These are phyloP conservation scores for Pluteus cervinus DNA, from an alignment of 768 basidiomycete species.

Conservation along the genomic window DNA sequence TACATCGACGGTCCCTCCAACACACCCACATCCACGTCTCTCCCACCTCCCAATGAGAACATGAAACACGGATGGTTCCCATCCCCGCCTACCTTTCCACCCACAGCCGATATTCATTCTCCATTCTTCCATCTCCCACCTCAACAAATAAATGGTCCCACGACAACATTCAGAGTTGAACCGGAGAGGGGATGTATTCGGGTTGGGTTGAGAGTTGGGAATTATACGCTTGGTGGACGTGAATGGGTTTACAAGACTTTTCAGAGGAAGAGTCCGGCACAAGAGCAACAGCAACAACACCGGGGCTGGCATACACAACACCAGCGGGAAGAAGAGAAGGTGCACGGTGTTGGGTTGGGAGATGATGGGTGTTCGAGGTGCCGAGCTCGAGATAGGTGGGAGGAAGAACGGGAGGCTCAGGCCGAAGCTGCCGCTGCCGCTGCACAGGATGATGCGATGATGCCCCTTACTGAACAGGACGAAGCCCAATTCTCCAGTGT, in stretches of 20 bases:
- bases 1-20: constrained; percentile 1
- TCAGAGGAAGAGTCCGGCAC: too few relatives aligned
- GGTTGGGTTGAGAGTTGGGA: too few relatives aligned
- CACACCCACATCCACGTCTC: constrained; percentile 15
- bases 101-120: not conserved
- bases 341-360: constrained; percentile 10
- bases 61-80: constrained; percentile 38
- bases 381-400: constrained; percentile 7
- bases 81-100: not conserved
- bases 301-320: too few relatives aligned
- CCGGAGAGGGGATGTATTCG: too few relatives aligned
- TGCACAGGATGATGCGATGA: not conserved
- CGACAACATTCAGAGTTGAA: too few relatives aligned
- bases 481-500: constrained; percentile 8
- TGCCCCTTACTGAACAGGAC: constrained; percentile 7
- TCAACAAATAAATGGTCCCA: too few relatives aligned
- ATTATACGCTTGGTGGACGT: too few relatives aligned
- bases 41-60: constrained; percentile 13
- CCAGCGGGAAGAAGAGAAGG: too few relatives aligned
- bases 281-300: too few relatives aligned
- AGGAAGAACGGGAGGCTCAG: constrained; percentile 5
- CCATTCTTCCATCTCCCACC: not conserved
- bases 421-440: not conserved
- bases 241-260: too few relatives aligned
- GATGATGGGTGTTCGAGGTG: constrained; percentile 15